A percentile compares a stretch with the other conserved stretches of the same genome.
These are phyloP conservation scores for Bacterosira constricta DNA, from an alignment of 108 stramenopile genomes.

Conservation along the genomic window DNA sequence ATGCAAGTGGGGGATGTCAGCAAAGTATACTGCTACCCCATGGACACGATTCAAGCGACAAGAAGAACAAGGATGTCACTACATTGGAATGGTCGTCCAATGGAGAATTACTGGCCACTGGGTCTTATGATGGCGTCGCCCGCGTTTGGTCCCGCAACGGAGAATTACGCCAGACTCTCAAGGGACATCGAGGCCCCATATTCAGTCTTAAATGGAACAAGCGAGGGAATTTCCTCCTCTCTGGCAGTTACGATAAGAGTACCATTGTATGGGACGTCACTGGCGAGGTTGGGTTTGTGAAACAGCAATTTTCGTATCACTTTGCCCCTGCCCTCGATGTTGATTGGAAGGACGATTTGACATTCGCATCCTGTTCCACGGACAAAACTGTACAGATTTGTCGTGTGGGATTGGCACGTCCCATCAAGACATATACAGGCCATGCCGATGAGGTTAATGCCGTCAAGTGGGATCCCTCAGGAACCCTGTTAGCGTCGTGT, in stretches of 20 bases:
- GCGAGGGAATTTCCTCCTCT: constrained; percentile 86
- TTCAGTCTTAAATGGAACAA: constrained; percentile 97
- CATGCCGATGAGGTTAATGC: constrained; percentile 97
- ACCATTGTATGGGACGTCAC: constrained; percentile 96
- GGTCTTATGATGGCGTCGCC: constrained; percentile 95
- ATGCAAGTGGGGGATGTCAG: constrained; percentile 66
- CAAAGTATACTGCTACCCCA: constrained; percentile 85
- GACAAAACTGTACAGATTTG: constrained; percentile 95
- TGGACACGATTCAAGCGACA: constrained; percentile 70
- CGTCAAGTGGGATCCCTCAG: constrained; percentile 96
- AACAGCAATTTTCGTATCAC: constrained; percentile 91
- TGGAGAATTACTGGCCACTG: constrained; percentile 91
- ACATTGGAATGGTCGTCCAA: constrained; percentile 95
- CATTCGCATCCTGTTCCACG: constrained; percentile 95
- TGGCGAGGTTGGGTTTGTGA: constrained; percentile 66
- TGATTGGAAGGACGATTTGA: constrained; percentile 93
- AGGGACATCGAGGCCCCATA: constrained; percentile 92
- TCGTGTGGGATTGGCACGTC: constrained; percentile 63
- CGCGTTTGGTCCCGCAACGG: constrained; percentile 91
- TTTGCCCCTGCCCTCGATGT: constrained; percentile 91
- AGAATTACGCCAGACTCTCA: constrained; percentile 79
- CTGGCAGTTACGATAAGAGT: constrained; percentile 93
- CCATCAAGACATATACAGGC: constrained; percentile 72
- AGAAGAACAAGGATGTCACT: constrained; percentile 96
- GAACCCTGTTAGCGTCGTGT: constrained; percentile 89